Base-by-base conservation (phyloP, 2,329 filamentous ascomycete genomes). In the Fusarium piperis region DNA sequence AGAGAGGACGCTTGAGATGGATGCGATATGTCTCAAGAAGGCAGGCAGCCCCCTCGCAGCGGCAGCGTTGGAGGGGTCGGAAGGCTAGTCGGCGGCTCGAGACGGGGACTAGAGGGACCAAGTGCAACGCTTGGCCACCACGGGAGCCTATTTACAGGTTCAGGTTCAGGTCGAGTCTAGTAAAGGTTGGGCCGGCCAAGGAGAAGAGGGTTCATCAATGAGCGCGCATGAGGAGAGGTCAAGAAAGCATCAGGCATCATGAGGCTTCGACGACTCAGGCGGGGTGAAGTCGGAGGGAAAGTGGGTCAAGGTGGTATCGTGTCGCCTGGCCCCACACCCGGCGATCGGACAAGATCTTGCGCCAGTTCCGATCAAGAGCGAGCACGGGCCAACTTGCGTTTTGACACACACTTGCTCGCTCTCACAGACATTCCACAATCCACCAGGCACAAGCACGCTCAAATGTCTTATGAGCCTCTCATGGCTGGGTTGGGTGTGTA, bases 311-410 rank as follows among this genome's bases (percentile, higher is more conserved):
- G 46, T 53, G 56, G 64, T 65, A 53, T 65, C 23, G 64, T 65
- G 48, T 65, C 23, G 35, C n/a, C 15, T 41, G 67, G 26, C 56
- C 33, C 72, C 67, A 68, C 65, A 39, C 35, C 52, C 46, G 36
- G 41, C 55, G 68, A 75, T 75, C 73, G 73, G 55, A 51, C 48
- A 68, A 65, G 73, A 75, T 75, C 73, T 75, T 35, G 58, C 65
- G 57, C 66, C 71, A 71, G 59, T 60, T 62, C 69, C 63, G 66
- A 75, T 73, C 61, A 36, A 46, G 13, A 44, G 46, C 15, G 28
- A 59, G 73, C 74, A 76, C 74, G 46, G 73, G 53, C 71, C 73
- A 73, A 13, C n/a, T 20, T 56, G 16, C 48, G 53, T 59, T 59
- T 68, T 58, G 23, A 52, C 64, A 6, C 38, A 61, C 55, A 56